Percentiles rank a stretch among this genome's conserved stretches.
Conservation (phyloP, 257 asterid species). For the Parsonsia alboflavescens region DNA sequence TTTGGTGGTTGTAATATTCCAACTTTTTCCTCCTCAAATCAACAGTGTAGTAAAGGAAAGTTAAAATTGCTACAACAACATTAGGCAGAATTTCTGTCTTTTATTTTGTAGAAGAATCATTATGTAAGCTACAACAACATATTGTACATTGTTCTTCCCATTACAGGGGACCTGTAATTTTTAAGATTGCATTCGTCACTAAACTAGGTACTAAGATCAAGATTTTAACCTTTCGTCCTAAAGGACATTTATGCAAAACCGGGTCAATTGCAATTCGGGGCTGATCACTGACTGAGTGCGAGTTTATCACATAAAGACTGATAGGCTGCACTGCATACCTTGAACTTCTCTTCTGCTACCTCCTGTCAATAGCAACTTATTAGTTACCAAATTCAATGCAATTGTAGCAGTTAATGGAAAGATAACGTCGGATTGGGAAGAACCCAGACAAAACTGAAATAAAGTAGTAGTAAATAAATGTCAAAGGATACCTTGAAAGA, state of each 20-base stretch:
- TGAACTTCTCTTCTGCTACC: constrained; percentile 87
- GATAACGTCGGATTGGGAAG: not conserved
- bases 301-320: constrained; percentile 70
- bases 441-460: not conserved
- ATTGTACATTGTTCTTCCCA: constrained; percentile 1
- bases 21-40: too few species aligned
- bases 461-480: not conserved
- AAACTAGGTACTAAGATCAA: not conserved
- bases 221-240: not conserved
- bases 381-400: not conserved
- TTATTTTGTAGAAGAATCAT: not conserved
- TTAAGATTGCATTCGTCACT: not conserved
- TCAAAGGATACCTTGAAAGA: constrained; percentile 63
- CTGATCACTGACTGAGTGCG: constrained; percentile 23
- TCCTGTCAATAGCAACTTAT: constrained; percentile 37
- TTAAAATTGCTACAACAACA: not conserved
- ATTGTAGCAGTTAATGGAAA: not conserved
- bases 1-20: too few species aligned
- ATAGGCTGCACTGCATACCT: constrained; percentile 88
- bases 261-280: constrained; percentile 7
- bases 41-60: too few species aligned
- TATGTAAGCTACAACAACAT: not conserved
- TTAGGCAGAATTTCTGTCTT: not conserved
- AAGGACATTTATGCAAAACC: not conserved
- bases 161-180: not conserved